Base-by-base conservation (phyloP, 441 rosid genomes). In the Macaranga tanarius region DNA sequence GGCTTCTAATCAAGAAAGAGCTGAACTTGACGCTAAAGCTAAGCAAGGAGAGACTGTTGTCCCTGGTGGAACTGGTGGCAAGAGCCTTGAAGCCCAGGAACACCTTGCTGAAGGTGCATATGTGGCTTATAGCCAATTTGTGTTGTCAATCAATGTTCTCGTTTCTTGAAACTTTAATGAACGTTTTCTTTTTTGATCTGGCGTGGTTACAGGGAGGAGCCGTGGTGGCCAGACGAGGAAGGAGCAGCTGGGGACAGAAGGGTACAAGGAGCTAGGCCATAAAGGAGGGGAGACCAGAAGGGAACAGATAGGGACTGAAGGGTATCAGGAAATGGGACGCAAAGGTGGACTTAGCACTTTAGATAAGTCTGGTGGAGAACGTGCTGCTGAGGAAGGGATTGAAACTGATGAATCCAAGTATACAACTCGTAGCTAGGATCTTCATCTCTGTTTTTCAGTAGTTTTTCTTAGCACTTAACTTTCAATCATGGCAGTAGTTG, bases 11-110 rank as follows among this genome's bases (percentile, higher is more conserved):
- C 82, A 75, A 54, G 54, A 67, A 63, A 81, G 73, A 71, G 80
- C 61, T 57, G 84, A 86, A 66, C 81, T 88, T 1, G 87, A 90
- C 69, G 87, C 73, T 22, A 83, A 72, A 56, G 92, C 91, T 0
- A 80, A 74, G 84, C 79, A 80, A 65, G 93, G 96, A 19, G 90
- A 90, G 77, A 83, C 87, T 0, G 89, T 90, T 5, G 84, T 90
- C 10, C 91, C 90, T 10, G 91, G 91, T 16, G 95, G 91, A 22
- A 87, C 90, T 13, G 87, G 95, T 5, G 90, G 95, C 70, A 90
- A 85, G 78, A 90, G 91, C 84, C 84, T 86, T 0, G 91, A 88
- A 72, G 95, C 92, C 52, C 95, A 86, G 72, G 88, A 83, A 20
- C 86, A 84, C 80, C 86, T 90, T 7, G 90, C 92, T 28, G 86